These are phyloP conservation scores for Boletus barrowsii DNA, from an alignment of 768 basidiomycete species.

Conservation along the genomic window DNA sequence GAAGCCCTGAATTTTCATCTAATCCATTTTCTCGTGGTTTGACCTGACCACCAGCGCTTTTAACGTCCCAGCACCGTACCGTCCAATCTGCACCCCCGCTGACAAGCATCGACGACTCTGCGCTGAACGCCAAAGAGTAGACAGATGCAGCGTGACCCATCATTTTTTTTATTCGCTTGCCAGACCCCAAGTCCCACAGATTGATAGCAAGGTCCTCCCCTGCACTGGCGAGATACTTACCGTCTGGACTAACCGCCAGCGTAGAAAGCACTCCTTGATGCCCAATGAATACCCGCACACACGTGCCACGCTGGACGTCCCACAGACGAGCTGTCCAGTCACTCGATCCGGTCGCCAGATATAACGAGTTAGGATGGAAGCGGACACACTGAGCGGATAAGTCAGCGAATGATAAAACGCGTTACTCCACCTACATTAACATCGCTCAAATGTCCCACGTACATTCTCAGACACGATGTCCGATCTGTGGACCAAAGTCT, in stretches of 20 bases:
- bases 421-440: constrained; percentile 76
- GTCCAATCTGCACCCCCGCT: constrained; percentile 95
- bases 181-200: constrained; percentile 96
- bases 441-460: constrained; percentile 94
- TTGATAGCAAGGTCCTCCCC: constrained; percentile 92
- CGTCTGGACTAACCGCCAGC: constrained; percentile 90
- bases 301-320: constrained; percentile 96
- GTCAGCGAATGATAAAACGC: constrained; percentile 1
- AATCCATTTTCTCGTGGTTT: constrained; percentile 60
- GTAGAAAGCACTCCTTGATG: constrained; percentile 88
- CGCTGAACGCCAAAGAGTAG: constrained; percentile 87
- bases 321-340: constrained; percentile 95
- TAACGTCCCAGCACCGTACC: constrained; percentile 98
- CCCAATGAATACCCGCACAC: constrained; percentile 92
- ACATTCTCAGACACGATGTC: constrained; percentile 80
- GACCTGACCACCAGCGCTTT: constrained; percentile 62
- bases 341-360: constrained; percentile 94
- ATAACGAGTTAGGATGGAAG: constrained; percentile 97
- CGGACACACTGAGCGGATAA: constrained; percentile 68
- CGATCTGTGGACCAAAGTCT: constrained; percentile 96
- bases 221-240: constrained; percentile 88
- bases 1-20: constrained; percentile 31
- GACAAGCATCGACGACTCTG: constrained; percentile 85
- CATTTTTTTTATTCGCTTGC: constrained; percentile 94
- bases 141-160: constrained; percentile 87